Percentiles rank a stretch among this genome's conserved stretches.
These are phyloP conservation scores for Biscogniauxia sp. DNA, from an alignment of 2,329 filamentous ascomycete species.

Conservation along the genomic window DNA sequence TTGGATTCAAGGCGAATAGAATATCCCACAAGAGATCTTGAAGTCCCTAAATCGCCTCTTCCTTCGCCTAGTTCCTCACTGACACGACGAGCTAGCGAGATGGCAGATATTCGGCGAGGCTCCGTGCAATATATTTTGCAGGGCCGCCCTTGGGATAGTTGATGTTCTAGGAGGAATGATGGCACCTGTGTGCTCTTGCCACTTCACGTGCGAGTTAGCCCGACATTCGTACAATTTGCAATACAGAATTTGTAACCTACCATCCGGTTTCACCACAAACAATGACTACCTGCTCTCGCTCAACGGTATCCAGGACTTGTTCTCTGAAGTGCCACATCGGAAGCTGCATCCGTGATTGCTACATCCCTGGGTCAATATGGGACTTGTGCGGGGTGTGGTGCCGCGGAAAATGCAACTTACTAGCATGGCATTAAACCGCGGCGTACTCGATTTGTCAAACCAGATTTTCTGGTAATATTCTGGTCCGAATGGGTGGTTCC, in stretches of 20 bases:
- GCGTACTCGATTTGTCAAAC: constrained; percentile 54
- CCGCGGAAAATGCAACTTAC: constrained; percentile 36
- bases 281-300: constrained; percentile 81
- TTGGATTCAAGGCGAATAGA: constrained; percentile 92
- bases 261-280: constrained; percentile 96
- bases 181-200: constrained; percentile 99
- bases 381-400: not conserved
- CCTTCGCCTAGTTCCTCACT: constrained; percentile 92
- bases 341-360: constrained; percentile 69
- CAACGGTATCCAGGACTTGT: constrained; percentile 73
- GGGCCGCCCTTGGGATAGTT: constrained; percentile 72
- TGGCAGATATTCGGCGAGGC: constrained; percentile 90
- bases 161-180: constrained; percentile 85
- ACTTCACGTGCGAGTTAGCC: constrained; percentile 33
- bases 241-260: constrained; percentile 35
- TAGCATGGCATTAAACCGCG: constrained; percentile 76
- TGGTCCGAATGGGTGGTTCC: constrained; percentile 37
- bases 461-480: constrained; percentile 59
- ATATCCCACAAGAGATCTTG: constrained; percentile 84
- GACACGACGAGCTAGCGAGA: constrained; percentile 88
- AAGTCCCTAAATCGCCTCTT: constrained; percentile 76
- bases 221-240: constrained; percentile 1
- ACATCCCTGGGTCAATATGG: constrained; percentile 3
- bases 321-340: constrained; percentile 87
- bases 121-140: constrained; percentile 97